Evolutionary conservation across 192 early-diverging fungal genomes (phyloP).

Genomic region (Backusella mclennaniae): DNA sequence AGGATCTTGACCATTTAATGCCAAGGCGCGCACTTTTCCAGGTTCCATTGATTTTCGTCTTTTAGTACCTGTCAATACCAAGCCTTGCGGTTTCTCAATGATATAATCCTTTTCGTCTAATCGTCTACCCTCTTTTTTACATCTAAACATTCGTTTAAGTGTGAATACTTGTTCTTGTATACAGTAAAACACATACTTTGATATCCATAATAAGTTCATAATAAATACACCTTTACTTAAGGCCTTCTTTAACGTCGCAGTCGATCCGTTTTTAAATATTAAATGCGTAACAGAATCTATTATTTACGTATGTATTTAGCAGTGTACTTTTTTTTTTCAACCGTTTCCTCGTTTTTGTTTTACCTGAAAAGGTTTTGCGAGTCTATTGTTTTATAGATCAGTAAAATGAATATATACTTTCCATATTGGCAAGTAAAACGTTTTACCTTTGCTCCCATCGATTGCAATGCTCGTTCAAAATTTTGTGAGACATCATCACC

Average conservation of each 20-base stretch:
- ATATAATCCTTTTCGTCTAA: slow-evolving; percentile 25
- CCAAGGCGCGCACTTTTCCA: slow-evolving; percentile 20
- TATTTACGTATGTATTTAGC: background rate
- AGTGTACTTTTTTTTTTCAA: background rate
- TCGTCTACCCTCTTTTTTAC: slow-evolving; percentile 15
- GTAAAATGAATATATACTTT: background rate
- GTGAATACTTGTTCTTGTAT: background rate
- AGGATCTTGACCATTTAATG: background rate
- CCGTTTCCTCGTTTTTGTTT: background rate
- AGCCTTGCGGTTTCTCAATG: slow-evolving; percentile 13
- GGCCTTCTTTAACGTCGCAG: slow-evolving; percentile 26
- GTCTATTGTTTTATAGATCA: background rate
- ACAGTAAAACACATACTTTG: background rate
- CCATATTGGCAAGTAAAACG: background rate
- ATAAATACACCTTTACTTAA: slow-evolving; percentile 16
- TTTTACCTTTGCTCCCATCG: slow-evolving; percentile 39
- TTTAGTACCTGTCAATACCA: slow-evolving; percentile 8
- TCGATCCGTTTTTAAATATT: slow-evolving; percentile 34
- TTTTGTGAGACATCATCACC: slow-evolving; percentile 35
- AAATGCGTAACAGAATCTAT: slow-evolving; percentile 34
- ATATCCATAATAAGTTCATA: slow-evolving; percentile 34
- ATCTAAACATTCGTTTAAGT: background rate
- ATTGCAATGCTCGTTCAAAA: slow-evolving; percentile 27
- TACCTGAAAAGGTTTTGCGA: background rate
- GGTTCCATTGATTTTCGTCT: slow-evolving; percentile 41